phyloP scores from a whole-genome alignment of 2,329 filamentous ascomycete genomes.

The Cercospora zeae-maydis region DNA sequence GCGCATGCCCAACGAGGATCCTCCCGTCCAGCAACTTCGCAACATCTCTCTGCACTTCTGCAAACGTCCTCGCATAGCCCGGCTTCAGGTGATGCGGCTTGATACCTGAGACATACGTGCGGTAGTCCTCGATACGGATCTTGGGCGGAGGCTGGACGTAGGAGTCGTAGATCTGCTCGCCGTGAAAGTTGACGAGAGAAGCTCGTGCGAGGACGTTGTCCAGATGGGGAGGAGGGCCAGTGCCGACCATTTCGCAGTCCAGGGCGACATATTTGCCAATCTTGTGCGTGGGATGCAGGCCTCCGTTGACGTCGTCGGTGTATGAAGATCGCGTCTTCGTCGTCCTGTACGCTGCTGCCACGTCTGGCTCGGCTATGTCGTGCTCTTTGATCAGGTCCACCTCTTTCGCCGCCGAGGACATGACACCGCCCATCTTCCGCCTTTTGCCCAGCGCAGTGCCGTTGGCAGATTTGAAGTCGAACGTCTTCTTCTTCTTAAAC shows the following conservation, averaged over 20 bases:
- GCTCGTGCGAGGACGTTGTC: conserved; percentile 79
- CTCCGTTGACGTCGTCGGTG: conserved; percentile 46
- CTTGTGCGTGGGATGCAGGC: conserved; percentile 53
- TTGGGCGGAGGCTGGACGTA: conserved; percentile 64
- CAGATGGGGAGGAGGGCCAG: conserved; percentile 63
- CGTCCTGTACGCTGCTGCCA: conserved; percentile 60
- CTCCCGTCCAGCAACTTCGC: conserved; percentile 64
- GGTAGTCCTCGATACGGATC: conserved; percentile 83
- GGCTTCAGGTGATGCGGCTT: conserved; percentile 65
- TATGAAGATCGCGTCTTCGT: conserved; percentile 57
- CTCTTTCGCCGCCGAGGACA: conserved; percentile 39
- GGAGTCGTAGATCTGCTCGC: conserved; percentile 87
- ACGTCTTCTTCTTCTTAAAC: conserved; percentile 25
- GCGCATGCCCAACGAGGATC: conserved; percentile 77
- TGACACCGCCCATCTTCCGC: conserved; percentile 52
- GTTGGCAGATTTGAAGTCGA: conserved; percentile 13
- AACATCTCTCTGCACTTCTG: conserved; percentile 71
- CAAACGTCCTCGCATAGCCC: conserved; percentile 54
- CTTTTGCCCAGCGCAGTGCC: conserved; percentile 17
- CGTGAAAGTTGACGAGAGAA: conserved; percentile 90
- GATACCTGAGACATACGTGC: conserved; percentile 82
- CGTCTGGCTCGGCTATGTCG: conserved; percentile 56
- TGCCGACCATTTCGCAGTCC: conserved; percentile 98
- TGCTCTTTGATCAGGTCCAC: conserved; percentile 35
- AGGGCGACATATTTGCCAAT: conserved; percentile 88